phyloP scores from a whole-genome alignment of 2,329 filamentous ascomycete species.

The Alternaria sp. region DNA sequence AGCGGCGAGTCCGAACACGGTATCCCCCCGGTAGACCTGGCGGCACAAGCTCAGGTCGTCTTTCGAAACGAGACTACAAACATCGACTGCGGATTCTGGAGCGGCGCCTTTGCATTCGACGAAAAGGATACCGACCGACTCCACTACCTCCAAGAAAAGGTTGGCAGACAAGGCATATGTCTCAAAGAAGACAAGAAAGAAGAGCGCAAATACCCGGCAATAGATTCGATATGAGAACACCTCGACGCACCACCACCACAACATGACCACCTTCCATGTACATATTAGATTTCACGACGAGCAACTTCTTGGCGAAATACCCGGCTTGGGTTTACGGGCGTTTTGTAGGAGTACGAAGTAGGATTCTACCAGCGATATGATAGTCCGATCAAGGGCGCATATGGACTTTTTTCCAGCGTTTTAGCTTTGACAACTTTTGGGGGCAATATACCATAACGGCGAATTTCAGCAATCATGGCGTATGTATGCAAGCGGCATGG shows the following conservation, averaged over 20 bases:
- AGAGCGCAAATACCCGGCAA: constrained; percentile 14
- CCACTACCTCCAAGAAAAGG: constrained; percentile 47
- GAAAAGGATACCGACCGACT: constrained; percentile 42
- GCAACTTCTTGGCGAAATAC: constrained; percentile 6
- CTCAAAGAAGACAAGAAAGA: constrained; percentile 42
- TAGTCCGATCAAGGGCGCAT: not conserved
- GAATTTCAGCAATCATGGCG: constrained; percentile 7
- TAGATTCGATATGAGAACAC: constrained; percentile 12
- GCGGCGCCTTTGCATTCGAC: constrained; percentile 47
- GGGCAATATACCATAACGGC: constrained; percentile 1
- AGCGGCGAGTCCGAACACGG: constrained; percentile 38
- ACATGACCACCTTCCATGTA: constrained; percentile 10
- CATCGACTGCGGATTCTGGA: constrained; percentile 53
- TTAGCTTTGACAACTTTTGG: not conserved
- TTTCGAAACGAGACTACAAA: constrained; percentile 48
- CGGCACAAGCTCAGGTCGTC: constrained; percentile 42
- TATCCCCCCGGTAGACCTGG: constrained; percentile 47
- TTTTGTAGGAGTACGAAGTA: not conserved
- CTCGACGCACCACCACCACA: not conserved
- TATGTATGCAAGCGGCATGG: not conserved
- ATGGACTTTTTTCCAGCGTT: not conserved
- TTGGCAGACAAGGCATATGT: constrained; percentile 50
- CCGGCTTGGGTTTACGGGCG: constrained; percentile 1
- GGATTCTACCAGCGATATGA: not conserved
- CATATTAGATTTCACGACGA: constrained; percentile 15